A percentile compares a stretch with the other conserved stretches of the same genome.
Conservation (phyloP, 1,284 basidiomycete species). For the Trichosporon sp. region DNA sequence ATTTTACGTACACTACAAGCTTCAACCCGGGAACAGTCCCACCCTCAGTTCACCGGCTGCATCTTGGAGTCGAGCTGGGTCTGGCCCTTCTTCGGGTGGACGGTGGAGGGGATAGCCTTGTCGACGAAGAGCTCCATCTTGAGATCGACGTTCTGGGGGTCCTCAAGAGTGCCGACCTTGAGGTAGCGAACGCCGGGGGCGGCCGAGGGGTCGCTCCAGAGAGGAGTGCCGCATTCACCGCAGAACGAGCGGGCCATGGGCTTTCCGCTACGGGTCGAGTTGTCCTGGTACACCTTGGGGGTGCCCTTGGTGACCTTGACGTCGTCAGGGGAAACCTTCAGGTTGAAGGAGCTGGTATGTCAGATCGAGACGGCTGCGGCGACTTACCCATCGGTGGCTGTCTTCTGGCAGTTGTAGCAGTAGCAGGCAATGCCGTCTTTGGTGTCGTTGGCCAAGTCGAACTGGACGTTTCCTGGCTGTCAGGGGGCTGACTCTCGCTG, state of each 20-base stretch:
- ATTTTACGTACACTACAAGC: background rate
- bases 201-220: conserved; percentile 27
- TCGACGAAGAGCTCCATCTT: conserved; percentile 8
- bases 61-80: conserved; percentile 19
- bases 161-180: conserved; percentile 22
- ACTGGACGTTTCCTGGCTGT: conserved; percentile 22
- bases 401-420: conserved; percentile 27
- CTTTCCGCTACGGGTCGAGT: conserved; percentile 23
- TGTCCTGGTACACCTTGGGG: conserved; percentile 26
- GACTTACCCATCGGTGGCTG: conserved; percentile 21
- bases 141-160: background rate
- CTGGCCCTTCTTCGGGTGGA: background rate
- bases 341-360: conserved; percentile 28
- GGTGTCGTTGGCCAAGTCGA: conserved; percentile 23
- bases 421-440: conserved; percentile 23
- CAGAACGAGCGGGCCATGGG: conserved; percentile 29
- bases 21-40: background rate
- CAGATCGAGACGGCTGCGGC: background rate
- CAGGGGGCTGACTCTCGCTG: background rate
- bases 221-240: conserved; percentile 27
- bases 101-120: conserved; percentile 5
- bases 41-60: background rate
- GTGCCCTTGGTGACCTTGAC: conserved; percentile 27
- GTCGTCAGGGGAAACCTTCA: conserved; percentile 15
- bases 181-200: conserved; percentile 21